Base-by-base conservation (phyloP, 805 yeast species). In the Lachancea lanzarotensis region DNA sequence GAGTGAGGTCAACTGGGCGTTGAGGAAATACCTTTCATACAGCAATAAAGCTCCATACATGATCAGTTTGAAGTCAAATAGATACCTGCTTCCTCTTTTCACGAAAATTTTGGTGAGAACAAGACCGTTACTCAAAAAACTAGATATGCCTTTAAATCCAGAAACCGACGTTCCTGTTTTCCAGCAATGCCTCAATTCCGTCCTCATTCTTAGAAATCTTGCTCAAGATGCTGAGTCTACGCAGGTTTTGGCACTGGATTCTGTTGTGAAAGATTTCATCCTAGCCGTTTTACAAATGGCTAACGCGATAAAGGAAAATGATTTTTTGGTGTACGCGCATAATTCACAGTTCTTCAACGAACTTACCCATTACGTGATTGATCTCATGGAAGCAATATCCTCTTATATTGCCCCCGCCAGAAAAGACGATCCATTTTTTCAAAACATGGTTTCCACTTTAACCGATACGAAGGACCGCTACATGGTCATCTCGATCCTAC, bases 161-260 rank as follows among this genome's bases (percentile, higher is more conserved):
- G 49, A 48, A n/a, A 40, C 29, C 1, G 42, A 46, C n/a, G 20
- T 15, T 13, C 40, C 50, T 8, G 27, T 30, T 19, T 42, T 62
- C 42, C 66, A 63, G 47, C 57, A 54, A 25, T 65, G 67, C 19
- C 49, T 56, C 56, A 74, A 40, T 57, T 74, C 54, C 69, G 37
- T 65, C 18, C 48, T 93, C 35, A 76, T 85, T 16, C 68, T 93
- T 45, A 74, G 98, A 57, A 93, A 93, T 63, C 67, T 86, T 38
- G 77, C 86, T 2, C 95, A 91, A 59, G 96, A 89, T 60, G 75
- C 84, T 11, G 83, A 76, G 37, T 84, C 87, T 56, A 93, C 95
- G 35, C 88, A 84, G 59, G 72, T 82, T 57, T 67, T 93, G 49
- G 84, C 91, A 1, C 70, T 75, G 54, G 68, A 74, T 45, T 63